These are phyloP conservation scores for Tilletiaria anomala DNA, from an alignment of 1,284 basidiomycete genomes.

Conservation along the genomic window DNA sequence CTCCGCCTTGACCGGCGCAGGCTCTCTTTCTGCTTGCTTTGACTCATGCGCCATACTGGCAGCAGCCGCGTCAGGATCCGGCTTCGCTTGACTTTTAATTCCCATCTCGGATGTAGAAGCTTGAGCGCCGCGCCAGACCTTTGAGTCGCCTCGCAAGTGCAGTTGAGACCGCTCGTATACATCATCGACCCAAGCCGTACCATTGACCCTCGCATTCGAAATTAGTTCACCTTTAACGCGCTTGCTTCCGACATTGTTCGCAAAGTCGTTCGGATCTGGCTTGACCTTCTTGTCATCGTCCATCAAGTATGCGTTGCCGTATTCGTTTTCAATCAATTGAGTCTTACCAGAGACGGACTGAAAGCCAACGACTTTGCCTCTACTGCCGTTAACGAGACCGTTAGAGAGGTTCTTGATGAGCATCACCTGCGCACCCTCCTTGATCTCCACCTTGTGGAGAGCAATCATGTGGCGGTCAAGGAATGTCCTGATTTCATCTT, in stretches of 20 bases:
- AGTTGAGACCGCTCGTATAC: background rate
- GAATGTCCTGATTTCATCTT: constrained; percentile 5
- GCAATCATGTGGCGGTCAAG: constrained; percentile 35
- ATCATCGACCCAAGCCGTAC: background rate
- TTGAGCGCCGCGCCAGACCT: too few species aligned
- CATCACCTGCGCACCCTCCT: constrained; percentile 52
- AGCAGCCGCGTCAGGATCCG: too few species aligned
- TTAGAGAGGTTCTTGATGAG: constrained; percentile 66
- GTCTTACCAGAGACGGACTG: background rate
- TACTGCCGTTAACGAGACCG: constrained; percentile 65
- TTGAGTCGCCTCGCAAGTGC: too few species aligned
- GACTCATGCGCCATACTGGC: too few species aligned
- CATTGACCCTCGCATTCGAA: background rate
- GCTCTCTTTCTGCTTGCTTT: too few species aligned
- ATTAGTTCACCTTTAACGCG: background rate
- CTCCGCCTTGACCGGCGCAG: too few species aligned
- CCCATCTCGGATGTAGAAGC: too few species aligned
- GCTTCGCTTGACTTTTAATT: too few species aligned
- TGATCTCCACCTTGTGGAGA: constrained; percentile 48
- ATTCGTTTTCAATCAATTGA: background rate
- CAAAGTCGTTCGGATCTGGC: too few species aligned
- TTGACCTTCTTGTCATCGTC: background rate
- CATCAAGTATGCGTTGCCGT: background rate
- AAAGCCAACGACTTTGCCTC: constrained; percentile 62
- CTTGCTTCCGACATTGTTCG: background rate